phyloP scores from a whole-genome alignment of 371 early-diverging fungal species.

The Mortierella sp. region DNA sequence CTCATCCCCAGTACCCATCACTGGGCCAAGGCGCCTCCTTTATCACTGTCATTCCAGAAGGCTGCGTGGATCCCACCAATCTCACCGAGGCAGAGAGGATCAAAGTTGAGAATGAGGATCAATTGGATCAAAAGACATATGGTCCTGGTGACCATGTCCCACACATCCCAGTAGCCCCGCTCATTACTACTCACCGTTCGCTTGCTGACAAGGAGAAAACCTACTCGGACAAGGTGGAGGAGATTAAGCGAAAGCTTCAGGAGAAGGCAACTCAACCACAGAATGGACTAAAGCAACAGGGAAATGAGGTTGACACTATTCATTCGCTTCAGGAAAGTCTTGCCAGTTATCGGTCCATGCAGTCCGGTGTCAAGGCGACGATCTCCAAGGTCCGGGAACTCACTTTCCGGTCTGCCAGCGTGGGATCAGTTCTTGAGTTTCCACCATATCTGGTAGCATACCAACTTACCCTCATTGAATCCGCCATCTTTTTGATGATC shows the following conservation, averaged over 20 bases:
- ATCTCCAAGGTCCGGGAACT: constrained; percentile 66
- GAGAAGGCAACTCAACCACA: no score
- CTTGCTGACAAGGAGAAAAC: constrained; percentile 49
- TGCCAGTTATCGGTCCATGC: constrained; percentile 55
- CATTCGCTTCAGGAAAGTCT: constrained; percentile 54
- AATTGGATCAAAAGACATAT: constrained; percentile 37
- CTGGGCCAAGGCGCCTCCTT: constrained; percentile 18
- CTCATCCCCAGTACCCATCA: constrained; percentile 22
- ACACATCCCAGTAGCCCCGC: constrained; percentile 65
- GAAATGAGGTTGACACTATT: constrained; percentile 48
- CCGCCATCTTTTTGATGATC: constrained; percentile 76
- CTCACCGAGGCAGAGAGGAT: constrained; percentile 49
- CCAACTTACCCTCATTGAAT: constrained; percentile 79
- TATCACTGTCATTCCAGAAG: constrained; percentile 41
- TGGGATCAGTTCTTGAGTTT: constrained; percentile 72
- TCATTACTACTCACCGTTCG: constrained; percentile 62
- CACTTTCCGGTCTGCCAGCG: constrained; percentile 68
- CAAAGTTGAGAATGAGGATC: constrained; percentile 41
- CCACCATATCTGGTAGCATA: constrained; percentile 76
- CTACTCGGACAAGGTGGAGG: constrained; percentile 31
- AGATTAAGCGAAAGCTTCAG: neutral
- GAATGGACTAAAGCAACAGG: no score
- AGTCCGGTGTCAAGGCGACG: constrained; percentile 59
- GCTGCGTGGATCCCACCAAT: constrained; percentile 45
- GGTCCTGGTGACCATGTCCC: constrained; percentile 55